phyloP scores from a whole-genome alignment of 2,329 filamentous ascomycete species.

The Fusarium marasasianum region DNA sequence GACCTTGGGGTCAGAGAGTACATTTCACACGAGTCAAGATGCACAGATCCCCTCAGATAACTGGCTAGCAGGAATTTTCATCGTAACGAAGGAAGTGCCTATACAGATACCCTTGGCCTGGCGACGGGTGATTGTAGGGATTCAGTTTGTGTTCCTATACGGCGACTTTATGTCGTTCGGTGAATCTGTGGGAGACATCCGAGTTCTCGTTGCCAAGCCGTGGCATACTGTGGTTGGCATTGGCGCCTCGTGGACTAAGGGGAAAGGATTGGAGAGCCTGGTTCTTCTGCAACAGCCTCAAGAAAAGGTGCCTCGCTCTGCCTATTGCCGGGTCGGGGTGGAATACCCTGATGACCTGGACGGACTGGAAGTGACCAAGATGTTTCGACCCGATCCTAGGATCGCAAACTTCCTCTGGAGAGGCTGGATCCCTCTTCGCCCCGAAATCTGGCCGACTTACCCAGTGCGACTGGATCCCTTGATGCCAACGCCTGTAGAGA shows the following conservation, averaged over 20 bases:
- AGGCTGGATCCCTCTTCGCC: neutral
- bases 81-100: neutral
- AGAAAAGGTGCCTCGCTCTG: neutral
- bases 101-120: neutral
- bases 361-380: neutral
- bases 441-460: neutral
- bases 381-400: neutral
- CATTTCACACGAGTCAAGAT: neutral
- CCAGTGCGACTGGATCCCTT: neutral
- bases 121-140: neutral
- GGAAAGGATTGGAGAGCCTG: neutral
- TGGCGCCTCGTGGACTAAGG: neutral
- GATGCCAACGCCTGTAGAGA: neutral
- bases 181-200: neutral
- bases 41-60: neutral
- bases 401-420: neutral
- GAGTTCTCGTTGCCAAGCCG: neutral
- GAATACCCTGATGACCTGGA: neutral
- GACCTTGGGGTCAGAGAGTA: fast-evolving
- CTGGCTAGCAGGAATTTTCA: neutral
- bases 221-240: neutral
- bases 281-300: neutral
- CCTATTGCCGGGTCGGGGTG: neutral
- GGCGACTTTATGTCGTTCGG: neutral
- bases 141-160: neutral